Conservation (phyloP, 2,329 filamentous ascomycete species). For the Trichophaea hybrida region DNA sequence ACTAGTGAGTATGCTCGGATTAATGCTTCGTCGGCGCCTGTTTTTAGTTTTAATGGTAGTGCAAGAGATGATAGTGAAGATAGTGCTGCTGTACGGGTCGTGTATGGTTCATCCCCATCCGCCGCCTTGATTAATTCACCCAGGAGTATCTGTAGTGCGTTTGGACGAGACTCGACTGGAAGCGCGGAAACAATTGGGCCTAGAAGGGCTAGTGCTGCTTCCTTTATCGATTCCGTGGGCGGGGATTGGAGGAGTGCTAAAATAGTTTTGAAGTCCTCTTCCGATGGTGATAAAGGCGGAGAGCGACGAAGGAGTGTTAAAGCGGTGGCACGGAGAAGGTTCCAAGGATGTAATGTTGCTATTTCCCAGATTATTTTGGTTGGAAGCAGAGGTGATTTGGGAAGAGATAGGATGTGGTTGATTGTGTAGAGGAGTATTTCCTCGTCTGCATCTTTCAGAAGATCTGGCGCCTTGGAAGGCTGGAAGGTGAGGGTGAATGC, state of each 20-base stretch:
- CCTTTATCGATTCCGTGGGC: conserved; percentile 9
- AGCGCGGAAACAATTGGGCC: not conserved
- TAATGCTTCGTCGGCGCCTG: conserved; percentile 29
- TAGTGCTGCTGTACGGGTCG: conserved; percentile 48
- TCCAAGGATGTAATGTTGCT: conserved; percentile 11
- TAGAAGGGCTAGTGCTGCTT: conserved; percentile 9
- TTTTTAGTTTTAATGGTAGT: conserved; percentile 24
- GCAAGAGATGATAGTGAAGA: conserved; percentile 43
- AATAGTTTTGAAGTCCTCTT: not conserved
- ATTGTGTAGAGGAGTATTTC: conserved; percentile 8
- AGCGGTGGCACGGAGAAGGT: conserved; percentile 11
- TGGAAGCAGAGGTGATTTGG: not conserved
- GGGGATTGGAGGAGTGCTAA: conserved; percentile 1
- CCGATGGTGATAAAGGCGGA: not conserved
- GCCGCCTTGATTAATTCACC: not conserved
- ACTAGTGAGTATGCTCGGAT: conserved; percentile 49
- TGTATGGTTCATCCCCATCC: conserved; percentile 40
- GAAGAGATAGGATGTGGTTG: conserved; percentile 1
- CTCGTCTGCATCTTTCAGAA: conserved; percentile 7
- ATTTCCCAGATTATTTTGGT: conserved; percentile 12
- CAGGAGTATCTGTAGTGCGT: not conserved
- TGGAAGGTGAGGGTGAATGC: conserved; percentile 3
- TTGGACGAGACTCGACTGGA: not conserved
- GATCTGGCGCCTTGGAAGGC: not conserved
- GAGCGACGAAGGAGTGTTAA: conserved; percentile 10